These are phyloP conservation scores for Cyclotella baltica DNA, from an alignment of 108 stramenopile genomes.

Conservation along the genomic window DNA sequence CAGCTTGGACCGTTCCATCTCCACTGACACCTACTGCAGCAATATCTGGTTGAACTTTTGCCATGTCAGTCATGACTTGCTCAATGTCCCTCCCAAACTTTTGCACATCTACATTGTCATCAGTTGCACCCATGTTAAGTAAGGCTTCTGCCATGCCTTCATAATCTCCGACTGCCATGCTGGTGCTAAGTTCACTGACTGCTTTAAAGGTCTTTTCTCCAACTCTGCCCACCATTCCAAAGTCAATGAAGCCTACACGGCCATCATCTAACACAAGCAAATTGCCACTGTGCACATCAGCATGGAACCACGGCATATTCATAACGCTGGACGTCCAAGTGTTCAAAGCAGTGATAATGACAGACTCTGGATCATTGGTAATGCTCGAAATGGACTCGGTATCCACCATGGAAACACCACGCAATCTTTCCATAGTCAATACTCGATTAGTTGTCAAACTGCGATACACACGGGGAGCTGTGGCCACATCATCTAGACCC, in stretches of 20 bases:
- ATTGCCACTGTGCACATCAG: constrained; percentile 97
- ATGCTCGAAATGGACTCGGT: constrained; percentile 75
- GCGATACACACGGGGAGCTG: constrained; percentile 78
- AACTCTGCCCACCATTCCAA: constrained; percentile 96
- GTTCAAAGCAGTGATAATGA: constrained; percentile 92
- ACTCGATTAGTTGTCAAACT: constrained; percentile 81
- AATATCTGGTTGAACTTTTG: constrained; percentile 79
- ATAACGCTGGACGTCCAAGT: constrained; percentile 93
- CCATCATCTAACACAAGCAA: constrained; percentile 86
- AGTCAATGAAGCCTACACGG: constrained; percentile 96
- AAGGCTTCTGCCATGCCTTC: constrained; percentile 88
- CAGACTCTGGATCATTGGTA: constrained; percentile 79
- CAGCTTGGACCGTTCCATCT: constrained; percentile 60
- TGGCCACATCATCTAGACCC: constrained; percentile 68
- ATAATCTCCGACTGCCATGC: constrained; percentile 82
- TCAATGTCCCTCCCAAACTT: constrained; percentile 91
- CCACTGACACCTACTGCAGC: constrained; percentile 60
- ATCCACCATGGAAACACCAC: constrained; percentile 92
- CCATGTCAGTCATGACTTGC: constrained; percentile 75
- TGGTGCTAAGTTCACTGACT: constrained; percentile 84
- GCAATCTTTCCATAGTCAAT: constrained; percentile 91
- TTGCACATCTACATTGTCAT: constrained; percentile 81
- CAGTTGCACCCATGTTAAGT: constrained; percentile 92
- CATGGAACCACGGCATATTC: constrained; percentile 95
- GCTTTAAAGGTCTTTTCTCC: constrained; percentile 86